phyloP scores from a whole-genome alignment of 2,329 filamentous ascomycete species.

The Colletotrichum chrysophilum region DNA sequence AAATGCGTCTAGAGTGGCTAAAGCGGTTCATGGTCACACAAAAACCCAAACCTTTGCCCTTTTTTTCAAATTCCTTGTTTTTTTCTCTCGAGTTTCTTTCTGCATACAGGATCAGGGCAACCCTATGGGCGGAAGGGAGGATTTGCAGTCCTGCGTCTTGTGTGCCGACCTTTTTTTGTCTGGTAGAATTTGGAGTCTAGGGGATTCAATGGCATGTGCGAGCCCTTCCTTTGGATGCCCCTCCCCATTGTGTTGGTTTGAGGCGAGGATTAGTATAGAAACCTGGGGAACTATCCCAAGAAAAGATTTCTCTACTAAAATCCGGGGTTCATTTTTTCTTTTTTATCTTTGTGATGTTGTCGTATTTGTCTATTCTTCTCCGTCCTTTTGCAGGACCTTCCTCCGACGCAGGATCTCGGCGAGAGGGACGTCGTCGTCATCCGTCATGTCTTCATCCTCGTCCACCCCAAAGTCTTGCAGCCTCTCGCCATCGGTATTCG shows the following conservation, averaged over 20 bases:
- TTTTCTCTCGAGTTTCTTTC: constrained; percentile 11
- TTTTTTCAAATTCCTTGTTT: not conserved
- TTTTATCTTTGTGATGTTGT: constrained; percentile 24
- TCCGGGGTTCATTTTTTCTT: not conserved
- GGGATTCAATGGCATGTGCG: constrained; percentile 12
- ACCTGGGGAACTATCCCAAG: not conserved
- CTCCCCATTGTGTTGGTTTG: constrained; percentile 16
- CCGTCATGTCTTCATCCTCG: constrained; percentile 62
- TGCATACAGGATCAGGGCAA: constrained; percentile 23
- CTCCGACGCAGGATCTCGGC: constrained; percentile 68
- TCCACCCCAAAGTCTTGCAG: constrained; percentile 82
- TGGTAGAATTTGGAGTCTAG: constrained; percentile 16
- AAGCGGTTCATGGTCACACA: constrained; percentile 9
- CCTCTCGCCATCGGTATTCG: constrained; percentile 76
- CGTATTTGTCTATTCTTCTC: constrained; percentile 10
- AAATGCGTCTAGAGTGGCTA: constrained; percentile 1
- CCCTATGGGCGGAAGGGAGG: constrained; percentile 12
- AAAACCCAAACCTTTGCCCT: not conserved
- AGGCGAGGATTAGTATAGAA: constrained; percentile 19
- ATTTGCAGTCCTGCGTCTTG: constrained; percentile 8
- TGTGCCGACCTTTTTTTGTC: constrained; percentile 1
- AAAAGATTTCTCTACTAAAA: constrained; percentile 1
- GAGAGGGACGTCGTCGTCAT: constrained; percentile 70
- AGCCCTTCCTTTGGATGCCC: constrained; percentile 18
- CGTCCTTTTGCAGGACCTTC: constrained; percentile 40